Conservation (phyloP, 176 grass and related monocot genomes). For the Puccinellia tenuiflora region DNA sequence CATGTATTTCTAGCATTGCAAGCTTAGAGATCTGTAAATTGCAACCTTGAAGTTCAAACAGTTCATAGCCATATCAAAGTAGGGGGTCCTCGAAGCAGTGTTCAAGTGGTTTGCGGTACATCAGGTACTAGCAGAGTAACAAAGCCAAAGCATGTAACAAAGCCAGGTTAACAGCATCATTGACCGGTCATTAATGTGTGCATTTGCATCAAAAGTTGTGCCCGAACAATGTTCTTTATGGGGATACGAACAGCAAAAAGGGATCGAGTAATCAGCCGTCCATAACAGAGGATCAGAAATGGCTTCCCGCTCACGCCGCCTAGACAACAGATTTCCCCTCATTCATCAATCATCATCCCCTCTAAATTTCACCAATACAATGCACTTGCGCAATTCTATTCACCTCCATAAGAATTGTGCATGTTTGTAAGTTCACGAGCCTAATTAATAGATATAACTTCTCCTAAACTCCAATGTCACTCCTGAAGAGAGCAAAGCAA, state of each 20-base stretch:
- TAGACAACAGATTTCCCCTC: constrained; percentile 37
- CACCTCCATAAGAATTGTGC: not conserved
- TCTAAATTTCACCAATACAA: not conserved
- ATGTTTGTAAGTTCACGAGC: not conserved
- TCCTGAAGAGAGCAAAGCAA: not conserved
- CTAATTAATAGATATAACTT: not conserved
- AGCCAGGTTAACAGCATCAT: constrained; percentile 61
- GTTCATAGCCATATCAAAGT: not conserved
- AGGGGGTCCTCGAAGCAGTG: not conserved
- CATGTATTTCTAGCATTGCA: not conserved
- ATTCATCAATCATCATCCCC: constrained; percentile 23
- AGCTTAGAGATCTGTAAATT: not conserved
- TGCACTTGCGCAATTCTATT: not conserved
- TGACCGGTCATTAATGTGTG: constrained; percentile 71
- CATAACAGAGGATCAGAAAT: constrained; percentile 26
- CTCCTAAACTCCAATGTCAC: not conserved
- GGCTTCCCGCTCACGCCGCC: constrained; percentile 45
- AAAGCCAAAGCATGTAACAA: constrained; percentile 50
- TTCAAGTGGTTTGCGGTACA: constrained; percentile 7
- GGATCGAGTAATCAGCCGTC: constrained; percentile 23
- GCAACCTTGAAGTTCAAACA: not conserved
- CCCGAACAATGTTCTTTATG: constrained; percentile 54
- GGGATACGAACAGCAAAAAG: constrained; percentile 42
- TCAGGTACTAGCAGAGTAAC: constrained; percentile 20
- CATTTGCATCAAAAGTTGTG: constrained; percentile 83